A percentile compares a stretch with the other conserved stretches of the same genome.
These are phyloP conservation scores for Letharia columbiana DNA, from an alignment of 495 filamentous ascomycete species.

Conservation along the genomic window DNA sequence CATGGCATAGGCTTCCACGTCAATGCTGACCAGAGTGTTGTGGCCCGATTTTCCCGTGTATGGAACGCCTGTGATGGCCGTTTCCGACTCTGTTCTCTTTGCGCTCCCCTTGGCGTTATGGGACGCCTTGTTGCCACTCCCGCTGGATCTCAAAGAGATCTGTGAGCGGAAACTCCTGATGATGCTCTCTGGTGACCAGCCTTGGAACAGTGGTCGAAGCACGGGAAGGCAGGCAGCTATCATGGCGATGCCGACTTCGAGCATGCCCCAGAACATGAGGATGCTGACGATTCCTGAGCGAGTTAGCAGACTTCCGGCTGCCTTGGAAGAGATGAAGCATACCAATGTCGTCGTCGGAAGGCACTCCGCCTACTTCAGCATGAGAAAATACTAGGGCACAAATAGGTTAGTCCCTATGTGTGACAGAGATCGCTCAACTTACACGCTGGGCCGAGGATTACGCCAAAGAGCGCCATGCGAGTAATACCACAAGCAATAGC, in stretches of 20 bases:
- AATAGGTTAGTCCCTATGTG: neutral
- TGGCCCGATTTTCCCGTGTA: neutral
- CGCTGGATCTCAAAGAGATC: neutral
- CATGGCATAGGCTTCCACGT: neutral
- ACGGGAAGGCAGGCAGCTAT: conserved; percentile 41
- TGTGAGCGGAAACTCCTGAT: conserved; percentile 1
- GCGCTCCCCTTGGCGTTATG: neutral
- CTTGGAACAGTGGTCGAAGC: conserved; percentile 37
- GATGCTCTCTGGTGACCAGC: conserved; percentile 1
- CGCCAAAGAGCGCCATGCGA: neutral
- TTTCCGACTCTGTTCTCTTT: neutral
- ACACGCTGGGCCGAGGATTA: neutral
- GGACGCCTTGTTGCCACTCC: neutral
- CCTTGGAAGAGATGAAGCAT: neutral
- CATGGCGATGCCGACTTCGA: conserved; percentile 40
- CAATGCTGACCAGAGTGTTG: neutral
- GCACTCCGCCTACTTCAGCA: neutral
- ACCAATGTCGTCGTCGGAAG: conserved; percentile 1
- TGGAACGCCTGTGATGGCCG: neutral
- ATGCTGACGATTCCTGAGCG: neutral
- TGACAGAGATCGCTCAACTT: neutral
- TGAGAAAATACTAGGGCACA: neutral
- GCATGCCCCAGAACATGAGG: conserved; percentile 1
- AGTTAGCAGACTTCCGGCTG: neutral
- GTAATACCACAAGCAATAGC: conserved; percentile 3